Conservation (phyloP, 1,139 yeast genomes). For the Taphrina betulina region DNA sequence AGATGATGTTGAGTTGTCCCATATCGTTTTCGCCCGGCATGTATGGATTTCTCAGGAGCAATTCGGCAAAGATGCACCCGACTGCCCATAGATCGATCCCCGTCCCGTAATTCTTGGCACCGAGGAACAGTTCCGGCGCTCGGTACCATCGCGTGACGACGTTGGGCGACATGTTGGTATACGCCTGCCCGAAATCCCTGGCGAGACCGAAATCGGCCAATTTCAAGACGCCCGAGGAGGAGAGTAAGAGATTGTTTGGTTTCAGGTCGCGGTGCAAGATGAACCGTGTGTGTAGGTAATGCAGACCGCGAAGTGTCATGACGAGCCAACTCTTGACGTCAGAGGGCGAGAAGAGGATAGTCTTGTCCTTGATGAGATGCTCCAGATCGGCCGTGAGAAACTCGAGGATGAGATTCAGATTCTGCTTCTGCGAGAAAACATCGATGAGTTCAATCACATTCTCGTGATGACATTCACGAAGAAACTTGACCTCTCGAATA, state of each 20-base stretch:
- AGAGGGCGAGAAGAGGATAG: constrained; percentile 73
- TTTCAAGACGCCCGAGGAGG: constrained; percentile 84
- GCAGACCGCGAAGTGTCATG: constrained; percentile 90
- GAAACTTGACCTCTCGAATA: constrained; percentile 85
- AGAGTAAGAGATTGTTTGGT: constrained; percentile 80
- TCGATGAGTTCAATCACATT: constrained; percentile 78
- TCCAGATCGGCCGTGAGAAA: constrained; percentile 90
- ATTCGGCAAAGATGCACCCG: constrained; percentile 93
- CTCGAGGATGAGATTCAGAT: constrained; percentile 82
- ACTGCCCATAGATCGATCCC: constrained; percentile 94
- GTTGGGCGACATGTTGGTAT: constrained; percentile 51
- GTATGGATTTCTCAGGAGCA: constrained; percentile 92
- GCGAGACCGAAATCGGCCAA: constrained; percentile 72
- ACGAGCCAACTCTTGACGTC: constrained; percentile 92
- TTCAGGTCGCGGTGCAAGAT: constrained; percentile 70
- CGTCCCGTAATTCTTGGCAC: constrained; percentile 81
- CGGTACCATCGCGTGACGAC: constrained; percentile 98
- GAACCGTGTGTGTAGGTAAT: constrained; percentile 89
- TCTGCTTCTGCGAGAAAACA: constrained; percentile 45
- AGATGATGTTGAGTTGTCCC: constrained; percentile 87
- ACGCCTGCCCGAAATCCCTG: constrained; percentile 38
- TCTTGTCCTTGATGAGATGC: constrained; percentile 77
- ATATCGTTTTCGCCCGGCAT: constrained; percentile 87
- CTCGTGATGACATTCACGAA: constrained; percentile 94
- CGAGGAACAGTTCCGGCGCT: constrained; percentile 88